Evolutionary conservation across 768 basidiomycete species (phyloP).

Genomic region (Russula virescens): DNA sequence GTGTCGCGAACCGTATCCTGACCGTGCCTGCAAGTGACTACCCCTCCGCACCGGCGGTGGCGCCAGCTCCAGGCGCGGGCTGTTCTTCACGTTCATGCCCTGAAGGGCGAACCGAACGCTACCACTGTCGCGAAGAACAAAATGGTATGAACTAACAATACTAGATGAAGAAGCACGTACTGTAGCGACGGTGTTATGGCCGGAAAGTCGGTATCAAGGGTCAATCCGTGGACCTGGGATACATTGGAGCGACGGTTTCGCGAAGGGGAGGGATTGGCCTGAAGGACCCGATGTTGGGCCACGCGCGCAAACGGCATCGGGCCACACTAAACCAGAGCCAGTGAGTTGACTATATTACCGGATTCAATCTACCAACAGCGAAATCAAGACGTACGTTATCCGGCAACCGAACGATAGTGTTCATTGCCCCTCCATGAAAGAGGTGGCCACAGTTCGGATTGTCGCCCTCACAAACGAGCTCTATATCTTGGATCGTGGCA

Average conservation of each 20-base stretch:
- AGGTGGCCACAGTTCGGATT: conserved; percentile 21
- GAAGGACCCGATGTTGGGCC: background rate
- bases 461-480: conserved; percentile 1
- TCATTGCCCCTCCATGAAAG: conserved; percentile 16
- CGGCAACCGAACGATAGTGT: conserved; percentile 25
- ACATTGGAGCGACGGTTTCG: background rate
- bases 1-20: background rate
- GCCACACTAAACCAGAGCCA: background rate
- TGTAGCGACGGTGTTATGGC: background rate
- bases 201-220: background rate
- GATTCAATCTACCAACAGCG: too few relatives aligned
- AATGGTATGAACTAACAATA: background rate
- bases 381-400: conserved; percentile 1
- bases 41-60: too few relatives aligned
- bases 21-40: background rate
- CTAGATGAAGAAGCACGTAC: background rate
- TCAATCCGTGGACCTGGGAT: background rate
- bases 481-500: background rate
- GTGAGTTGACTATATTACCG: background rate
- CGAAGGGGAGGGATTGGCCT: background rate
- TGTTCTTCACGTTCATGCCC: background rate
- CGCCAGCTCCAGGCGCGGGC: too few relatives aligned
- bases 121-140: background rate
- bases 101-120: background rate
- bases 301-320: conserved; percentile 5